Evolutionary conservation across 306 rosid species (phyloP).

Genomic region (Malus fusca): DNA sequence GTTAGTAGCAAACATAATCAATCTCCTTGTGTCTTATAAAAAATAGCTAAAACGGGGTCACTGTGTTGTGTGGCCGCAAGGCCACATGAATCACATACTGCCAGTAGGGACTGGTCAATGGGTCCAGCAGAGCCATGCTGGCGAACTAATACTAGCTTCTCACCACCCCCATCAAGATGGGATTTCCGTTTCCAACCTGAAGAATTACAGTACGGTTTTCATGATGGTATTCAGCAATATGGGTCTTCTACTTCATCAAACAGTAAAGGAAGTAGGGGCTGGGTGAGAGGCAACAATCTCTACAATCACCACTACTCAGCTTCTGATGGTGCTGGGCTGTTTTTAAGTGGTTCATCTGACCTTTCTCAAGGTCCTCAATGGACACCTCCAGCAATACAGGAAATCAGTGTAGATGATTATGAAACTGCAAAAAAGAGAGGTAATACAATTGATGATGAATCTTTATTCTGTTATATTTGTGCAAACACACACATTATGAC

Average conservation of each 20-base stretch:
- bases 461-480: neutral
- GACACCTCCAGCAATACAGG: slow-evolving; percentile 80
- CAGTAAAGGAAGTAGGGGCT: slow-evolving; percentile 56
- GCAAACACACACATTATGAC: neutral
- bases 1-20: slow-evolving; percentile 26
- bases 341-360: slow-evolving; percentile 72
- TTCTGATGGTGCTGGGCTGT: slow-evolving; percentile 65
- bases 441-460: slow-evolving; percentile 18
- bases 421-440: slow-evolving; percentile 57
- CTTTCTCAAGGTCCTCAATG: slow-evolving; percentile 72
- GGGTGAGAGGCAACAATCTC: slow-evolving; percentile 70
- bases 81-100: slow-evolving; percentile 91
- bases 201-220: slow-evolving; percentile 46
- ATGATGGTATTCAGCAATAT: slow-evolving; percentile 44
- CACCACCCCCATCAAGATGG: slow-evolving; percentile 76
- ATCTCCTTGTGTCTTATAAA: slow-evolving; percentile 32
- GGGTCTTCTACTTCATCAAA: slow-evolving; percentile 66
- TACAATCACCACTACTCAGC: slow-evolving; percentile 65
- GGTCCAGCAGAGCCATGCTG: slow-evolving; percentile 88
- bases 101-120: slow-evolving; percentile 87
- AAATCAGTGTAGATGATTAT: slow-evolving; percentile 65
- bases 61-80: slow-evolving; percentile 99
- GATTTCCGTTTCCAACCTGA: slow-evolving; percentile 77
- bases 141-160: slow-evolving; percentile 83
- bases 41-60: slow-evolving; percentile 95